These are phyloP conservation scores for Bipolaris bicolor DNA, from an alignment of 2,329 filamentous ascomycete species.

Conservation along the genomic window DNA sequence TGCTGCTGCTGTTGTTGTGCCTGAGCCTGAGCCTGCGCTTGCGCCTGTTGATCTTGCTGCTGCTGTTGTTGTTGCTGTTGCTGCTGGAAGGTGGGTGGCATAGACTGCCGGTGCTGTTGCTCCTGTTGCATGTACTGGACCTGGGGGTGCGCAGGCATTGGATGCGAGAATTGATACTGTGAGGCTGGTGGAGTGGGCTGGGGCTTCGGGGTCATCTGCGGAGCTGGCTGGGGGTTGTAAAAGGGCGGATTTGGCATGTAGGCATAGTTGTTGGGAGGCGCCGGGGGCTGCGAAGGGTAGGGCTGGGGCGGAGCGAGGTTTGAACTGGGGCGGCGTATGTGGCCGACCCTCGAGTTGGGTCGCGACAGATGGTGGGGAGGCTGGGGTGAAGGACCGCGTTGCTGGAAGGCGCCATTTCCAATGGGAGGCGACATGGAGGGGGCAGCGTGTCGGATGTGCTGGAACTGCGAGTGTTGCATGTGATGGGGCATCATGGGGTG, in stretches of 20 bases:
- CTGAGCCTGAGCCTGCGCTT: conserved; percentile 59
- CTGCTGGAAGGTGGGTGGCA: conserved; percentile 70
- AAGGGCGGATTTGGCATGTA: conserved; percentile 88
- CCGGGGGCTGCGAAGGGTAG: conserved; percentile 66
- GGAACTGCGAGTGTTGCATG: conserved; percentile 66
- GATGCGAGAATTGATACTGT: conserved; percentile 55
- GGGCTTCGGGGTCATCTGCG: conserved; percentile 55
- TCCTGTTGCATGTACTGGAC: conserved; percentile 76
- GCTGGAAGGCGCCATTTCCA: conserved; percentile 71
- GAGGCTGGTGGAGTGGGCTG: conserved; percentile 48
- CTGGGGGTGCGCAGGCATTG: conserved; percentile 55
- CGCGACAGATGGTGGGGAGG: conserved; percentile 72
- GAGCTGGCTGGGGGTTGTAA: conserved; percentile 71
- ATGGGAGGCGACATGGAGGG: conserved; percentile 90
- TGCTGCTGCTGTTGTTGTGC: conserved; percentile 61
- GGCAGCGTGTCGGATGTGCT: conserved; percentile 80
- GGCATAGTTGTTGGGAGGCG: conserved; percentile 71
- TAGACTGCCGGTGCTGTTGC: conserved; percentile 73
- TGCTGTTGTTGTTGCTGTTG: conserved; percentile 65
- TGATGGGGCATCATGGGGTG: conserved; percentile 60
- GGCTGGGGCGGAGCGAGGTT: conserved; percentile 71
- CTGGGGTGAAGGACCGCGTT: conserved; percentile 81
- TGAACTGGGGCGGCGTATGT: conserved; percentile 75
- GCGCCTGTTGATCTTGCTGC: conserved; percentile 61
- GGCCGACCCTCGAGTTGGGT: conserved; percentile 75